These are phyloP conservation scores for Pinguiococcus pyrenoidosus DNA, from an alignment of 108 stramenopile species.

Conservation along the genomic window DNA sequence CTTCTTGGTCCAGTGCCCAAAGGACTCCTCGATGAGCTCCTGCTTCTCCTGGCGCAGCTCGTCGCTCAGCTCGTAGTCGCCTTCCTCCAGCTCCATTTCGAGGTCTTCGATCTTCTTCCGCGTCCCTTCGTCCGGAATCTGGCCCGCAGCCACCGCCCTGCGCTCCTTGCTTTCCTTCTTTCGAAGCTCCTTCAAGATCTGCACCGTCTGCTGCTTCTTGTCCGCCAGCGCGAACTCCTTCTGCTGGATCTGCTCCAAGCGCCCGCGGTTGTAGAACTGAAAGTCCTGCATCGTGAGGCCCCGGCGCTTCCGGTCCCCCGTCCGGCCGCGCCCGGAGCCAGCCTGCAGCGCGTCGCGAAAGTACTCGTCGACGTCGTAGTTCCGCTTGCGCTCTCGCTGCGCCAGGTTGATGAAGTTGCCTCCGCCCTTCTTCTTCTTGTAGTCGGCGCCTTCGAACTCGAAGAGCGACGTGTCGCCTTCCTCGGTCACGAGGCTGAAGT, in stretches of 20 bases:
- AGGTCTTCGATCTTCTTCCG: background rate
- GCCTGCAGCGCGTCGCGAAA: constrained; percentile 60
- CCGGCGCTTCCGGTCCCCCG: constrained; percentile 31
- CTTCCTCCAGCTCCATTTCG: constrained; percentile 51
- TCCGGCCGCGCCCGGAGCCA: background rate
- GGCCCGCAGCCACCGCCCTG: no score
- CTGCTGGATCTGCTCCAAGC: constrained; percentile 53
- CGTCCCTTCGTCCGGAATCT: no score
- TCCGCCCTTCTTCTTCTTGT: constrained; percentile 42
- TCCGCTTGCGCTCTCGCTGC: constrained; percentile 84
- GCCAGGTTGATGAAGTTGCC: constrained; percentile 78
- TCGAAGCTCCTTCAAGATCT: constrained; percentile 49
- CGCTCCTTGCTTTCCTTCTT: no score
- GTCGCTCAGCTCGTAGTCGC: constrained; percentile 46
- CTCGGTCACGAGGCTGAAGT: constrained; percentile 70
- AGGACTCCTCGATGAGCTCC: constrained; percentile 74
- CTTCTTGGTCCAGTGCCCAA: constrained; percentile 70
- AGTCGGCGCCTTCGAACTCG: constrained; percentile 77
- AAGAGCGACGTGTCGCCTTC: constrained; percentile 63
- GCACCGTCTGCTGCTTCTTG: constrained; percentile 40
- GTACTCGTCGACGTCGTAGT: constrained; percentile 88
- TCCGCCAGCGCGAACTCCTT: constrained; percentile 61
- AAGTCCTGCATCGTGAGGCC: constrained; percentile 77
- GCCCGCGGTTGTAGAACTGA: constrained; percentile 73
- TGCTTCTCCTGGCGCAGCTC: constrained; percentile 32